Percentiles rank a stretch among this genome's conserved stretches.
Conservation (phyloP, 2,329 filamentous ascomycete genomes). For the Xylaria sp. region DNA sequence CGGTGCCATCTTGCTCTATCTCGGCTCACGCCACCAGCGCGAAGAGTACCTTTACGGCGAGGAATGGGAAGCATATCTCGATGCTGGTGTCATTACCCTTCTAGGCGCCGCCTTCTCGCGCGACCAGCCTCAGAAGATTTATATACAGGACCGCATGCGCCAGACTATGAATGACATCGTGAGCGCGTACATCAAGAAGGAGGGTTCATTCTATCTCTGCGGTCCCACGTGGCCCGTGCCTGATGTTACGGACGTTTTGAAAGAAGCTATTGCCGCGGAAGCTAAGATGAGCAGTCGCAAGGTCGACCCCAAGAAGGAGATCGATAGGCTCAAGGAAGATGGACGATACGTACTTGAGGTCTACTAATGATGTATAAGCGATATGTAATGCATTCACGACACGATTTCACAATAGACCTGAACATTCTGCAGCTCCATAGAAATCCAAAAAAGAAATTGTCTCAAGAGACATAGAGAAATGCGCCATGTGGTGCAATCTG, state of each 20-base stretch:
- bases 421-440: conserved; percentile 19
- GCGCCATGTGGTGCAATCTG: conserved; percentile 6
- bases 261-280: conserved; percentile 88
- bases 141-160: conserved; percentile 98
- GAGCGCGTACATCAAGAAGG: conserved; percentile 85
- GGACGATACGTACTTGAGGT: conserved; percentile 95
- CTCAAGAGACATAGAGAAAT: not conserved
- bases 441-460: conserved; percentile 21
- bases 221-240: conserved; percentile 98
- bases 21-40: conserved; percentile 95
- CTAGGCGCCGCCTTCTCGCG: conserved; percentile 94
- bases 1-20: conserved; percentile 91
- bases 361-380: conserved; percentile 68
- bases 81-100: conserved; percentile 93
- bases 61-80: conserved; percentile 98
- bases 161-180: conserved; percentile 85
- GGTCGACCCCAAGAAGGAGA: conserved; percentile 87
- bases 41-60: conserved; percentile 99
- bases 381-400: conserved; percentile 32
- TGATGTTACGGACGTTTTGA: conserved; percentile 91
- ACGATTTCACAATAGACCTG: conserved; percentile 27
- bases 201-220: conserved; percentile 96
- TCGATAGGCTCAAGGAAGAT: conserved; percentile 96
- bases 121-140: conserved; percentile 98
- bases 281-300: conserved; percentile 78